Base-by-base conservation (phyloP, 2,329 filamentous ascomycete genomes). In the Delphinella strobiligena region DNA sequence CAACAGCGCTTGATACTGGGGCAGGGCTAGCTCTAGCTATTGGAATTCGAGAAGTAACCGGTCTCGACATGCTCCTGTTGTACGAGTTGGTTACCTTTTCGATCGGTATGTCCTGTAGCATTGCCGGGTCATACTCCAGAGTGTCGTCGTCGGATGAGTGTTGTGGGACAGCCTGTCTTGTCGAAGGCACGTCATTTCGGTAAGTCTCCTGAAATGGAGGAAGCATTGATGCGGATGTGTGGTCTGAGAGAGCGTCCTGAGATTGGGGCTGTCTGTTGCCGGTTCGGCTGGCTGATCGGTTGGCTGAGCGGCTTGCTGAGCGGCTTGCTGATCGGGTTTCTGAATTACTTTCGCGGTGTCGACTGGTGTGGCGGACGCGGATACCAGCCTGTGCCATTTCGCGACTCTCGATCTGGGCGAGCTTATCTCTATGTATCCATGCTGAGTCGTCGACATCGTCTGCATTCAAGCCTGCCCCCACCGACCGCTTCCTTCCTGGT, bases 371-470 rank as follows among this genome's bases (percentile, higher is more conserved):
- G 53, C 51, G 67, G 62, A 46, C 77, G 68, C 44, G 66, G 50
- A 88, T 78, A 19, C 83, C 84, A 5, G 82, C 82, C 43, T 82
- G 82, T 56, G 86, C 80, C 46, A 91, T 69, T 61, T 91, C 84
- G 53, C 79, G 72, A 49, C 68, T 89, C 61, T 91, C 84, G 49
- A 89, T 91, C 54, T 75, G 75, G 40, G 82, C 83, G 45, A 91
- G 63, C 61, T 89, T 89, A 61, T 91, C 84, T 41, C 84, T 69
- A 54, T 91, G 84, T 51, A 91, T 89, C 84, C 84, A 91, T 58
- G 84, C 80, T 22, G 78, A 82, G 45, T 75, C 69, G 45, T 81
- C 78, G 19, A 39, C 41, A 11, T 17, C 29, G 16, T 34, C 16
- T 14, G 33, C 15, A 10, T 43, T 36, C 41, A 39, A 29, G n/a